Percentiles rank a stretch among this genome's conserved stretches.
Evolutionary conservation across 768 basidiomycete species (phyloP).

Genomic region (Leccinum rimulosum): DNA sequence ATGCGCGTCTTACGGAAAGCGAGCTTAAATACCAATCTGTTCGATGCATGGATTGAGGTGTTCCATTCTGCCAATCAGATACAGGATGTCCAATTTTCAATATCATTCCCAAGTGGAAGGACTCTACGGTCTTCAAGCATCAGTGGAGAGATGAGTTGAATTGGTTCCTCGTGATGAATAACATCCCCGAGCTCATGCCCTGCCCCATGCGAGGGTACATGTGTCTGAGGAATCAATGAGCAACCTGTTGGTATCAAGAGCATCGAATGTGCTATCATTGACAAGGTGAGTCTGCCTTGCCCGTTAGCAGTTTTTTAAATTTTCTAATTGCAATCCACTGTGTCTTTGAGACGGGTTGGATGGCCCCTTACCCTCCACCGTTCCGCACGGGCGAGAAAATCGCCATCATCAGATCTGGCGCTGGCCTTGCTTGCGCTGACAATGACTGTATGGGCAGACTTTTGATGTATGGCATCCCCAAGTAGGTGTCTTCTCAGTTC

Average conservation of each 20-base stretch:
- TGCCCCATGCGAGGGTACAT: conserved; percentile 96
- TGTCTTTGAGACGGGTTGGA: conserved; percentile 97
- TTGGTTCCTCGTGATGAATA: conserved; percentile 90
- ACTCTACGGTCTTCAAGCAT: conserved; percentile 89
- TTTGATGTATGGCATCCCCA: conserved; percentile 95
- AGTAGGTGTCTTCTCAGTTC: conserved; percentile 48
- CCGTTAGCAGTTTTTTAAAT: neutral
- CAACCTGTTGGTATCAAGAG: conserved; percentile 98
- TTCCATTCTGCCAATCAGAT: conserved; percentile 96
- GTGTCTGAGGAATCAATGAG: conserved; percentile 96
- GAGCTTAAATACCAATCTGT: conserved; percentile 96
- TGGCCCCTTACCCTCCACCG: conserved; percentile 76
- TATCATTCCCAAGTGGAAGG: conserved; percentile 98
- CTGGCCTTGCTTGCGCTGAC: conserved; percentile 93
- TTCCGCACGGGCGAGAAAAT: conserved; percentile 86
- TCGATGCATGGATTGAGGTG: conserved; percentile 97
- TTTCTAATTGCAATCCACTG: conserved; percentile 46
- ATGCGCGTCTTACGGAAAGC: conserved; percentile 77
- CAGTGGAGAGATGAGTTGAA: conserved; percentile 96
- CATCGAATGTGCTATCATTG: conserved; percentile 98
- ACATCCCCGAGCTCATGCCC: conserved; percentile 98
- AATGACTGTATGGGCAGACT: conserved; percentile 97
- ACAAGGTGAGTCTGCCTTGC: conserved; percentile 60
- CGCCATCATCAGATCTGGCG: conserved; percentile 92
- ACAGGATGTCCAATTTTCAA: conserved; percentile 97